Evolutionary conservation across 768 basidiomycete genomes (phyloP), one percentile per base, ranked within the genome.

Genomic region (Boletus sensibilis): DNA sequence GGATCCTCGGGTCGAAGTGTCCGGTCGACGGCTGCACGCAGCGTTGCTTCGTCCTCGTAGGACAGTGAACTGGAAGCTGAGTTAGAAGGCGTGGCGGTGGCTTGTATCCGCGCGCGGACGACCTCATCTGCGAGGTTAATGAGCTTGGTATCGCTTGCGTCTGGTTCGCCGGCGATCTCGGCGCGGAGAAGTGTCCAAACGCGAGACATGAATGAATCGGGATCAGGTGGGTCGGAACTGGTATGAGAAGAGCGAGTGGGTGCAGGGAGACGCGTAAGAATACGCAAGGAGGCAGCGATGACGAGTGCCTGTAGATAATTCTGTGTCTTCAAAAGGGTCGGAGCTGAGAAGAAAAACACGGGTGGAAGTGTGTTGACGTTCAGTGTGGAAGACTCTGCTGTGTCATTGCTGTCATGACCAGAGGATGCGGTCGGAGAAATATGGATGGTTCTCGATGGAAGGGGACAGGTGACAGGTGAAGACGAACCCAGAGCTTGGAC

Each of bases 121-220:
- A 90, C 83, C 65, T 91, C 89, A 64, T 90, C 89, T 1, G 85
- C 86, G 25, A 91, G 79, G 66, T 90, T 84, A 44, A 84, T 66
- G 37, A 90, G 67, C 63, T 85, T 87, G 18, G 84, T 85, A 20
- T 72, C 68, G 14, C 68, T 64, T 20, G 70, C 58, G n/a, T 58
- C 69, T 1, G 71, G 64, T 38, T 70, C 64, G 53, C 62, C 56
- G 2, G 78, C 70, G 42, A 88, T 79, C 60, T 88, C 86, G 18
- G 76, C 70, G 57, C 77, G 77, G 21, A 90, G 78, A 12, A 90
- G 78, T 3, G 81, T 73, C 88, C 88, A 90, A 11, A 89, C 66
- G 45, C 87, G 84, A 20, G 75, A 62, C 68, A 80, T 78, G 67
- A 88, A 87, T 41, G 78, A 75, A 20, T 57, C 53, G 9, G 54